Evolutionary conservation across 1,139 yeast species (phyloP), one percentile per base, ranked within the genome.

Genomic region (Kodamaea sp.): DNA sequence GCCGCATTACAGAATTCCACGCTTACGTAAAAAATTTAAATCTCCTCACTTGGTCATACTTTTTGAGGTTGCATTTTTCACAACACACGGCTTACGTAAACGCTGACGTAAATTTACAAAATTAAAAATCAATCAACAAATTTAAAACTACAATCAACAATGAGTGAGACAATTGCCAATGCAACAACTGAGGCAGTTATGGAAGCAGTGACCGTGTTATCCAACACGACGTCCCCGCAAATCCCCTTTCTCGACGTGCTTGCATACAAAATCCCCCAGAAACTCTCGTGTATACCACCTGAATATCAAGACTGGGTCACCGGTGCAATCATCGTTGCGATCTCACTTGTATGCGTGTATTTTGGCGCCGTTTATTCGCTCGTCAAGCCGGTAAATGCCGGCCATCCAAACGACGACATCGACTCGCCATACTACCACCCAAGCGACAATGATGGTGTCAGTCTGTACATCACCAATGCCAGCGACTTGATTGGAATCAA

Each of bases 361-460:
- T 9, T 65, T 8, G 79, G 76, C 1, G 54, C 75, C 22, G 62
- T 53, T 46, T 58, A 73, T 7, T 63, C 80, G 0, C 38, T 78
- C 8, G 56, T 62, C 29, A 63, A 64, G 42, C 83, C 83, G 0
- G 30, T 41, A 7, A 65, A 65, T 39, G 79, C 81, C 1, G 48
- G 53, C 10, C 62, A 61, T 12, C 74, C 81, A 2, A 61, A 60
- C 35, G 47, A 50, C 7, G 59, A 62, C 24, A 44, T 40, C 22
- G 40, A 44, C 2, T 66, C 65, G 35, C 62, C 62, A 2, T 47
- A 62, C 22, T 78, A 65, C 55, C 80, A 78, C 50, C 73, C 72
- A 8, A 47, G 70, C 1, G 81, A 77, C 48, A 57, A 65, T 29
- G 78, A 74, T 43, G 46, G 45, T 7, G 54, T 60, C 6, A 42